Base-by-base conservation (phyloP, 371 early-diverging fungal species). In the Capillidium rhysosporum region DNA sequence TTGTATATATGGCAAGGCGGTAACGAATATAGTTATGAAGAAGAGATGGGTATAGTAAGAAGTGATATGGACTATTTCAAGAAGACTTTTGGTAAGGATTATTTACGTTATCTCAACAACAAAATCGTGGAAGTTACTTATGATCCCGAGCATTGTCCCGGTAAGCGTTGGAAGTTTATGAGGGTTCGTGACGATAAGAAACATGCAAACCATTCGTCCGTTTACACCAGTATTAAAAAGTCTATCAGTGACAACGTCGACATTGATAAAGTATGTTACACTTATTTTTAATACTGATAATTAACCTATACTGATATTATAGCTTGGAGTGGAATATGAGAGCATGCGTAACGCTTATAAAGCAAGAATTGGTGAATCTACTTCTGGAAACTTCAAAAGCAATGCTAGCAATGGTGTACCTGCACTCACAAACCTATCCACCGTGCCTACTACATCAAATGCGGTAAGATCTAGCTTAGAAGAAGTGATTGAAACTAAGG, bases 101-200 rank as follows among this genome's bases (percentile, higher is more conserved):
- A 10, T 63, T 53, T 16, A 63, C 63, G 9, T 56, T 10, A 16
- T 48, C 59, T 84, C 23, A 67, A 85, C 10, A 72, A 73, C 14
- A 71, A 77, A 4, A 72, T 89, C 30, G 74, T 80, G 16, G 89
- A 89, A 58, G 80, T 72, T 26, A 68, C 66, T 43, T 79, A 68
- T 49, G 76, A 84, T 40, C 75, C 77, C 0, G 60, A 65, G 2
- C 56, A 65, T 21, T 62, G 65, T 40, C 62, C 69, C 23, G 64
- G 69, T 9, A 49, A 60, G 12, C 47, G 61, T 18, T 94, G 95
- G 95, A 62, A 74, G 24, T 82, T 91, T 55, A 73, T 92, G 76
- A 72, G 89, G 31, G 82, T 82, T 58, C 75, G 95, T 57, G 73
- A 78, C 38, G 95, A 94, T 64, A 94, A 94, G 62, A 64, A 66